Conservation (phyloP, 768 basidiomycete species). For the Macrocybe gigantea region DNA sequence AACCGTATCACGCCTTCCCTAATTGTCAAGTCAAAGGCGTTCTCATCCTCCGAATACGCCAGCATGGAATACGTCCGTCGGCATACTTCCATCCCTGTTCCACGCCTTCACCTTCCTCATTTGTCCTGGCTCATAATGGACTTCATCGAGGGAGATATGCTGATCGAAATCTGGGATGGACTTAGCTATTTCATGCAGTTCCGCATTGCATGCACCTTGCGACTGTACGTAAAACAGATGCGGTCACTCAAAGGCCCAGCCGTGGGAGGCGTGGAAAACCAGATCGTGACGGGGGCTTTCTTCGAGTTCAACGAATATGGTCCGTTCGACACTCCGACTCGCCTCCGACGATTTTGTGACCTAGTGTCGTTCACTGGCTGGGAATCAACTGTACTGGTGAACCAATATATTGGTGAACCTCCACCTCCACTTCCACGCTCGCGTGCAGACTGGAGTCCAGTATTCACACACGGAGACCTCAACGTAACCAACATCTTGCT, state of each 20-base stretch:
- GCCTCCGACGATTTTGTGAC: slow-evolving; percentile 2
- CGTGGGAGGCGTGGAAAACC: slow-evolving; percentile 1
- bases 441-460: slow-evolving; percentile 8
- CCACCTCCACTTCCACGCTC: background rate
- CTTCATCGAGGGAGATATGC: slow-evolving; percentile 16
- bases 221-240: slow-evolving; percentile 20
- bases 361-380: background rate
- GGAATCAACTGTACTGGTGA: too few species aligned
- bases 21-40: background rate
- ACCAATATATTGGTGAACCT: background rate
- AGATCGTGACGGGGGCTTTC: slow-evolving; percentile 1
- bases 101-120: too few species aligned
- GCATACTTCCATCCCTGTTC: slow-evolving; percentile 7
- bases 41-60: background rate
- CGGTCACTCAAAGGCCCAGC: slow-evolving; percentile 5
- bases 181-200: slow-evolving; percentile 14
- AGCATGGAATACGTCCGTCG: slow-evolving; percentile 2
- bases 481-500: slow-evolving; percentile 20
- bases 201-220: slow-evolving; percentile 19
- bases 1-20: slow-evolving; percentile 3
- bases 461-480: slow-evolving; percentile 22
- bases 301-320: background rate
- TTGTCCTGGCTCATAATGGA: slow-evolving; percentile 16
- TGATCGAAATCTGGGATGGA: slow-evolving; percentile 17
- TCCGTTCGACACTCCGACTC: slow-evolving; percentile 2